phyloP scores from a whole-genome alignment of 306 rosid species.

The Betula pendula region DNA sequence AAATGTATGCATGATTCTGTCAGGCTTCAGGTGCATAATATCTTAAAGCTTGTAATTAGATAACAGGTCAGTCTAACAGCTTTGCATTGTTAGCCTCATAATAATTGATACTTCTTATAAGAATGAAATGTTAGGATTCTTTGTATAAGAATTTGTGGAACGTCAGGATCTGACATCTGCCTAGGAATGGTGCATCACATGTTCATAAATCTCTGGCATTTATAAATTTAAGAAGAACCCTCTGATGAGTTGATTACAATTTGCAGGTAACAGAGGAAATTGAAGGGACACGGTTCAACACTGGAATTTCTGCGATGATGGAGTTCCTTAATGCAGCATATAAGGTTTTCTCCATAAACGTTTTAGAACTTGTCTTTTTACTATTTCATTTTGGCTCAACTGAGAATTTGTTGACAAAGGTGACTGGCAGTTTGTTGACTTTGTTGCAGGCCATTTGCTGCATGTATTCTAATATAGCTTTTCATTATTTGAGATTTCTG shows the following conservation, averaged over 20 bases:
- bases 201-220: neutral
- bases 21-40: neutral
- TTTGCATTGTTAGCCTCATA: neutral
- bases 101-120: neutral
- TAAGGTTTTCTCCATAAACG: slow-evolving; percentile 52
- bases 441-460: neutral
- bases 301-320: slow-evolving; percentile 99
- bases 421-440: neutral
- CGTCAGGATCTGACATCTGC: neutral
- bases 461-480: neutral
- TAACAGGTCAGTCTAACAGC: neutral
- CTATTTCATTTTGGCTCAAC: neutral
- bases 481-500: neutral
- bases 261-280: slow-evolving; percentile 93
- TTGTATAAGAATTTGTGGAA: neutral
- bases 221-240: slow-evolving; percentile 23
- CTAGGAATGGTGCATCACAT: neutral
- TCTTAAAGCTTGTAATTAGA: neutral
- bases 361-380: neutral
- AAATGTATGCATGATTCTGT: neutral
- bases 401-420: neutral
- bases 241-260: slow-evolving; percentile 35
- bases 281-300: slow-evolving; percentile 89
- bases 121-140: neutral
- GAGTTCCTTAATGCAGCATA: slow-evolving; percentile 89